phyloP scores from a whole-genome alignment of 345 rosid species.

The Camelina sativa region DNA sequence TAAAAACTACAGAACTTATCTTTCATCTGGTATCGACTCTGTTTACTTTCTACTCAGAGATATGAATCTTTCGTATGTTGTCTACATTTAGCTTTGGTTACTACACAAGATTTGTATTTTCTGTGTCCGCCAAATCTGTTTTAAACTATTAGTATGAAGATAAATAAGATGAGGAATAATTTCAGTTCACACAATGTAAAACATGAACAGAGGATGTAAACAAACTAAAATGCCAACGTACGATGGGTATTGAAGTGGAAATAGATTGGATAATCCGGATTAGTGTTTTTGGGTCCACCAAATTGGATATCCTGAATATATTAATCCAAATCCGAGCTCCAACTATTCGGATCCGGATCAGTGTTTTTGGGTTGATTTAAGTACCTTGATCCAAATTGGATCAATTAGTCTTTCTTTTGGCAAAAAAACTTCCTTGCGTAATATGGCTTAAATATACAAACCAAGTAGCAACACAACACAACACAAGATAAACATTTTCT shows the following conservation, averaged over 20 bases:
- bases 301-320: too few relatives aligned
- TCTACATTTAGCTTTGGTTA: constrained; percentile 11
- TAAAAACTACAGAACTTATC: neutral
- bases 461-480: constrained; percentile 35
- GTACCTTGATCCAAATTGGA: too few relatives aligned
- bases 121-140: neutral
- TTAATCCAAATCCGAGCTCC: too few relatives aligned
- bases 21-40: neutral
- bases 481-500: neutral
- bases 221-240: too few relatives aligned
- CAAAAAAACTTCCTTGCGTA: constrained; percentile 64
- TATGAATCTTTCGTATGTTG: neutral
- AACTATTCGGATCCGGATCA: too few relatives aligned
- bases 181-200: neutral
- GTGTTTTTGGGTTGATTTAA: too few relatives aligned
- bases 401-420: neutral
- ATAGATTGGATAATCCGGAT: too few relatives aligned
- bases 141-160: neutral
- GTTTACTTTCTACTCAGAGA: constrained; percentile 21
- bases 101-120: neutral
- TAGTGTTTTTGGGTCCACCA: too few relatives aligned
- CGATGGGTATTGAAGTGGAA: too few relatives aligned
- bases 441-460: constrained; percentile 68
- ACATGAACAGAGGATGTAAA: neutral
- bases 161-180: neutral